Evolutionary conservation across 2,329 filamentous ascomycete genomes (phyloP), one percentile per base, ranked within the genome.

Genomic region (Fusarium beomiforme): DNA sequence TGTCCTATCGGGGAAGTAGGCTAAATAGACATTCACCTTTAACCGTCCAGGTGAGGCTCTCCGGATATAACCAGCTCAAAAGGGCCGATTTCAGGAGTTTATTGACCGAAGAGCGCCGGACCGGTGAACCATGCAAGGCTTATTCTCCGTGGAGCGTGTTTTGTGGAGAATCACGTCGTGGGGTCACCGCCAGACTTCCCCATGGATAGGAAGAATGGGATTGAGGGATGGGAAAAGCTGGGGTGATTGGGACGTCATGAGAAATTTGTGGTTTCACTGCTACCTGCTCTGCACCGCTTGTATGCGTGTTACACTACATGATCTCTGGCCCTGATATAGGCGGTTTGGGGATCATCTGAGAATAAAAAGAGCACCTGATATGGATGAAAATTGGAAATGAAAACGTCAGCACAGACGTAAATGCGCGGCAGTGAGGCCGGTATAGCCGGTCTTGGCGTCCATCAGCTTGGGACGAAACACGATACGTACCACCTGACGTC

Each of bases 1-100:
- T 19, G 21, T 49, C 53, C 64, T 69, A 69, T 68, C 53, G 49
- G 59, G 64, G 59, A 44, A 53, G 34, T 64, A 41, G 67, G 67
- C 64, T 69, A 64, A 69, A 69, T 64, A 29, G 16, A 29, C 16
- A 24, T 46, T 34, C 16, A 31, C 16, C 57, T 69, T 64, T 69
- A 69, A n/a, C 67, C 67, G 67, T 29, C 29, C 4, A 37, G 26
- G 64, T 43, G 36, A 53, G 44, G 37, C 37, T 43, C 33, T 33
- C 41, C 34, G 47, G 60, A 49, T 53, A 59, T 59, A 34, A 41
- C 3, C 26, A 54, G 16, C 16, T 34, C 50, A 49, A 49, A 64
- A 51, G 59, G 51, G 44, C 39, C 63, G 44, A 64, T 8, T 50
- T 17, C 53, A 49, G 29, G 49, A 36, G 29, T 13, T 29, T 21